Conservation (phyloP, 306 rosid species). For the Acacia confusa region DNA sequence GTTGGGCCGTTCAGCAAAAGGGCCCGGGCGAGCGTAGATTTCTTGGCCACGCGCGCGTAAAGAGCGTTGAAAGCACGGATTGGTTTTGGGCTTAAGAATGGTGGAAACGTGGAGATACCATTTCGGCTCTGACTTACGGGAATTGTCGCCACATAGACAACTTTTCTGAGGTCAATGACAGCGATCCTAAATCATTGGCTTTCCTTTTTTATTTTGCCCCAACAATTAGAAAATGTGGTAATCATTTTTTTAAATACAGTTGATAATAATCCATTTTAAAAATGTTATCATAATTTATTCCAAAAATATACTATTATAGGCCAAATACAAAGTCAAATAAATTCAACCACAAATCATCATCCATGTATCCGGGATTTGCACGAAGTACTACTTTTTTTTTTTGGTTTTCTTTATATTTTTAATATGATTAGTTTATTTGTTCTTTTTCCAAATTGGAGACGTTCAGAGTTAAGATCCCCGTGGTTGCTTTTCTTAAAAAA, state of each 20-base stretch:
- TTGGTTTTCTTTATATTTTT: background rate
- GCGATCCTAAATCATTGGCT: background rate
- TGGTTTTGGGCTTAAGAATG: background rate
- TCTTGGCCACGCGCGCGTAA: slow-evolving; percentile 24
- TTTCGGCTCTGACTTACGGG: slow-evolving; percentile 8
- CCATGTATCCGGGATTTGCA: background rate
- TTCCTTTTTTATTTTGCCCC: background rate
- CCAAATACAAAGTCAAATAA: background rate
- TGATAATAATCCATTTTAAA: background rate
- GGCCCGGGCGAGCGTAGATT: background rate
- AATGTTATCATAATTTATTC: background rate
- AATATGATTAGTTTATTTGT: background rate
- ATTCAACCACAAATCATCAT: background rate
- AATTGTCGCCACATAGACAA: background rate
- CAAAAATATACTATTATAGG: background rate
- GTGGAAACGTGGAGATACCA: too few relatives aligned
- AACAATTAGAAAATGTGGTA: background rate
- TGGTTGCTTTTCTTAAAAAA: too few relatives aligned
- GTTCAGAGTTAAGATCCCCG: background rate
- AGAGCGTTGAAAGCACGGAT: slow-evolving; percentile 32
- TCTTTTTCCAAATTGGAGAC: background rate
- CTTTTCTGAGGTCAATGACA: background rate
- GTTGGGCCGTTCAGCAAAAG: slow-evolving; percentile 49
- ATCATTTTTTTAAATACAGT: background rate
- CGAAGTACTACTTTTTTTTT: background rate